Evolutionary conservation across 345 rosid genomes (phyloP), one percentile per base, ranked within the genome.

Genomic region (Eucalyptus guilfoylei): DNA sequence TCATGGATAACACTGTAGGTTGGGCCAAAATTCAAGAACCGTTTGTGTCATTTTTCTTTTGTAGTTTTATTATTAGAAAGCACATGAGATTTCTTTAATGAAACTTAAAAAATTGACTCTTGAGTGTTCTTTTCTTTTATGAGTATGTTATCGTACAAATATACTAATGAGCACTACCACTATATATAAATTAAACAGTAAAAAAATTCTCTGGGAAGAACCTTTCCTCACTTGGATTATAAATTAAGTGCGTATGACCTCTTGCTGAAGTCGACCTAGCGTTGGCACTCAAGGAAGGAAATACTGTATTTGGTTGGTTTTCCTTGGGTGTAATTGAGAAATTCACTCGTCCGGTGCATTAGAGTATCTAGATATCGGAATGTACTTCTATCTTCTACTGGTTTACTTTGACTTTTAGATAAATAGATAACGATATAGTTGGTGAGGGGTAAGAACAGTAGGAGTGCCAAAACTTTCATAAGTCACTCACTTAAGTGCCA

Each of bases 1-100:
- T 67, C 0, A n/a, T 0, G 11, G 21, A n/a, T 13, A 8, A 32
- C 9, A 32, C 1, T 67, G 2, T 32, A 64, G 5, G 8, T 14
- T 32, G 11, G 6, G 40, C 11, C 11, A 67, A 67, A 15, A n/a
- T 67, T 67, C 6, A 67, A 15, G 40, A 7, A 14, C 3, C 2
- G 0, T 15, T 32, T n/a, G 23, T 67, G 23, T 15, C 3, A 15
- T n/a, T 30, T 64, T 64, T n/a, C 9, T 15, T 64, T 64, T 64
- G 37, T 64, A 14, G 7, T 30, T 30, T 64, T 32, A 14, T 64
- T 32, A 30, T 64, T 64, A 30, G 37, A 64, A n/a, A 67, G 40
- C 40, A 15, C 40, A 32, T 32, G 40, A 32, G 6, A 67, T n/a
- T 67, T 67, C 80, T 34, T 69, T 21, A 69, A 34, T 16, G 37